Conservation (phyloP, 352 stramenopile species). For the Pythium brachiatum region DNA sequence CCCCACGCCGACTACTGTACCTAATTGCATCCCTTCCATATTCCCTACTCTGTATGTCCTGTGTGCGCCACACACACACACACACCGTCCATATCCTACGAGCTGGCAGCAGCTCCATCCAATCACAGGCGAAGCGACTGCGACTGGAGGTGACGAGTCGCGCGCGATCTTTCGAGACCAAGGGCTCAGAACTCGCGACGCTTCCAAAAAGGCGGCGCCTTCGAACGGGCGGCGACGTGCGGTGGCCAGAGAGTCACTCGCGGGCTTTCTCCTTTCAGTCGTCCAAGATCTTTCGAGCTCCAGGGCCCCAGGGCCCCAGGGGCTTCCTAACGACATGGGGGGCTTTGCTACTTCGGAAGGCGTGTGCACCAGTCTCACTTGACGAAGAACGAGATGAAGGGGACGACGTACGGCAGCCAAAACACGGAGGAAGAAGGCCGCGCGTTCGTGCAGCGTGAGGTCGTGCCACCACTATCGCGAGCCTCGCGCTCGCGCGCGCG, state of each 20-base stretch:
- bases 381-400: not conserved
- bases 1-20: not conserved
- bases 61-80: not conserved
- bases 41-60: no score
- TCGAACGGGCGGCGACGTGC: slow-evolving; percentile 7
- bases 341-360: no score
- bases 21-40: no score
- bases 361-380: not conserved
- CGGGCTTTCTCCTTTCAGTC: no score
- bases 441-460: slow-evolving; percentile 12
- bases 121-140: not conserved
- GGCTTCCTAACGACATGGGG: no score
- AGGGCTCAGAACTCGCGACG: not conserved
- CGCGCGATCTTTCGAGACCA: not conserved
- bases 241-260: not conserved
- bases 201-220: not conserved
- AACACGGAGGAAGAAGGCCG: slow-evolving; percentile 22
- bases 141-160: slow-evolving; percentile 6
- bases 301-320: not conserved
- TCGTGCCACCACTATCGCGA: slow-evolving; percentile 1
- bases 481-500: no score
- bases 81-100: not conserved
- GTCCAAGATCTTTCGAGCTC: no score
- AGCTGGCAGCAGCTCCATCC: not conserved
- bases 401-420: slow-evolving; percentile 19